phyloP scores from a whole-genome alignment of 306 rosid species.

The Castanea mollissima region DNA sequence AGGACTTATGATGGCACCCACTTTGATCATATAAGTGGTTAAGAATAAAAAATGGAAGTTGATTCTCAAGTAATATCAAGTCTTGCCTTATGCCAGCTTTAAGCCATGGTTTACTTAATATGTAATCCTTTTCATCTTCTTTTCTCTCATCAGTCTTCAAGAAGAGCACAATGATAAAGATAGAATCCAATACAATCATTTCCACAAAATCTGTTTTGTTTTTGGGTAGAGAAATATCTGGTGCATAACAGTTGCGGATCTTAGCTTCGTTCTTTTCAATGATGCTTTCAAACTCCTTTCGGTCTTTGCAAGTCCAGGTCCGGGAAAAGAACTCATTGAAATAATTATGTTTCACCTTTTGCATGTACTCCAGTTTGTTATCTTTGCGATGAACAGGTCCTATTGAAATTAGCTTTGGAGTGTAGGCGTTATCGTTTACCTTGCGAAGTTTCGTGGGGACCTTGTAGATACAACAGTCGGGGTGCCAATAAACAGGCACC shows the following conservation, averaged over 20 bases:
- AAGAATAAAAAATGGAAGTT: constrained; percentile 26
- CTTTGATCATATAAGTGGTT: background rate
- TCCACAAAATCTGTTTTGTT: background rate
- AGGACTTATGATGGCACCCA: background rate
- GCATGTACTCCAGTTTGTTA: background rate
- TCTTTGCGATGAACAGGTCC: constrained; percentile 16
- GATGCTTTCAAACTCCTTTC: background rate
- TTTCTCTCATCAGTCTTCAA: background rate
- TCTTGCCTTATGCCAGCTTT: constrained; percentile 7
- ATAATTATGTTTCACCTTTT: background rate
- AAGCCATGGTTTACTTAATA: constrained; percentile 27
- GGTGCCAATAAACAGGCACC: background rate
- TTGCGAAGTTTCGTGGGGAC: constrained; percentile 12
- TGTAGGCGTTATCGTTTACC: constrained; percentile 8
- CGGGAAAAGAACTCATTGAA: background rate
- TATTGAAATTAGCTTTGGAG: constrained; percentile 22
- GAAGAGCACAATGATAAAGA: constrained; percentile 26
- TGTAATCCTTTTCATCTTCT: background rate
- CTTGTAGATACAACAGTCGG: constrained; percentile 11
- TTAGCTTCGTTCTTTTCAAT: background rate
- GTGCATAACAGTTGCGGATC: background rate
- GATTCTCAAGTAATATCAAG: constrained; percentile 31
- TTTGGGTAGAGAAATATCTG: too few relatives aligned
- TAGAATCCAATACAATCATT: constrained; percentile 12
- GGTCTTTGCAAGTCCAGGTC: background rate